These are phyloP conservation scores for Suillus bovinus DNA, from an alignment of 768 basidiomycete genomes.

Conservation along the genomic window DNA sequence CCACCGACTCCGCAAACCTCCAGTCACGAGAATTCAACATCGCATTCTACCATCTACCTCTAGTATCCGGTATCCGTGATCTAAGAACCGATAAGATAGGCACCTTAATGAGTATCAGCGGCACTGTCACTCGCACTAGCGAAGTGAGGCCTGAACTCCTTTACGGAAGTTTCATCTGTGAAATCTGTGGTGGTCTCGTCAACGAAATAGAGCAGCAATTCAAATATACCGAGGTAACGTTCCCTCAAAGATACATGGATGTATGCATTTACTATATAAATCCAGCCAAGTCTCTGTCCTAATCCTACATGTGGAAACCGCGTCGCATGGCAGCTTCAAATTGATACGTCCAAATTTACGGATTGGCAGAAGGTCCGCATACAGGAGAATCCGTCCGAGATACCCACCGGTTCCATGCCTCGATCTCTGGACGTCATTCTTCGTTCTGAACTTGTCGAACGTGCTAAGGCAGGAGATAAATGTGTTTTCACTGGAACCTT, in stretches of 20 bases:
- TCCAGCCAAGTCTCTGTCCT: constrained; percentile 88
- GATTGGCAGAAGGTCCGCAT: constrained; percentile 99
- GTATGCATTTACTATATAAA: not conserved
- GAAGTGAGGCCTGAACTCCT: constrained; percentile 96
- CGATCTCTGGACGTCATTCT: constrained; percentile 95
- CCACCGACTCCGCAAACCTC: constrained; percentile 83
- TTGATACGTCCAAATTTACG: constrained; percentile 94
- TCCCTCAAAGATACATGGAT: not conserved
- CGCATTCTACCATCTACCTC: constrained; percentile 92
- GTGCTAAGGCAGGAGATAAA: constrained; percentile 99
- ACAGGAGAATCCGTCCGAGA: constrained; percentile 98
- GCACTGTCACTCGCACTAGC: constrained; percentile 95
- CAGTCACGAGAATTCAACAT: constrained; percentile 93
- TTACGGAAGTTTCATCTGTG: constrained; percentile 91
- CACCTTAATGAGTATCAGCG: constrained; percentile 91
- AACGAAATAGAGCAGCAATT: constrained; percentile 98
- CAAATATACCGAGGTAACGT: constrained; percentile 92
- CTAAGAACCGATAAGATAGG: constrained; percentile 93
- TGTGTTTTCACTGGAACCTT: constrained; percentile 98
- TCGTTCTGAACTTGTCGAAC: constrained; percentile 92
- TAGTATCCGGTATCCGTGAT: constrained; percentile 94
- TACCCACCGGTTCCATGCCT: constrained; percentile 98
- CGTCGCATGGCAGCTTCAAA: constrained; percentile 87
- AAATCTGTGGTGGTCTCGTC: constrained; percentile 82
- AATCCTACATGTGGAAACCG: constrained; percentile 95